Base-by-base conservation (phyloP, 139 green algal genomes). In the Coelastrella sp. region DNA sequence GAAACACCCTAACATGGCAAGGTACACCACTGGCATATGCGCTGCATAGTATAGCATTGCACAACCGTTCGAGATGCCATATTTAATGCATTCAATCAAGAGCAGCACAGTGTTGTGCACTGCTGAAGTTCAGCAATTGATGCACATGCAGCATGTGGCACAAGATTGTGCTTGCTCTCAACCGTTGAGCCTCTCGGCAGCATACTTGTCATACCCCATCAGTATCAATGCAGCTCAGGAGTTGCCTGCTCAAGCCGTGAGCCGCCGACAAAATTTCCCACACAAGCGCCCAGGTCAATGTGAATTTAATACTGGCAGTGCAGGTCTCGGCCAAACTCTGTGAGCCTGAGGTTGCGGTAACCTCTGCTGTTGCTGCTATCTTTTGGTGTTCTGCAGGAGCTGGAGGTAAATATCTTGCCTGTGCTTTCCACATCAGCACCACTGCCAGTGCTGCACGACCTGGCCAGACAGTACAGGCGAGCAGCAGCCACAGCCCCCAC, bases 401-500 rank as follows among this genome's bases (percentile, higher is more conserved):
- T 88, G 35, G 84, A 88, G 68, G 14, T 12, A 5, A 58, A 70
- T 12, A 24, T 88, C 0, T 19, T 88, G 8, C 84, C 84, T 10
- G 66, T 12, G 7, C 66, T 88, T 49, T 59, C 84, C 24, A n/a
- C 35, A 19, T 35, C 25, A 7, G 22, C 25, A 9, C 22, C 11
- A n/a, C 66, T 70, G 27, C 68, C 49, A n/a, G 17, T n/a, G 17
- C 82, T 61, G 7, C 11, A 15, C 5, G 6, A 61, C 8, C 82
- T 87, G 25, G 82, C 82, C 27, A 61, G 25, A 63, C 25, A 25
- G 15, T 87, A 87, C 82, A 78, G 63, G 25, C 58, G 25, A 7
- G 49, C 84, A 70, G 84, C 84, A 88, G 68, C 84, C 66, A 75
- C 84, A 72, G 84, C 84, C 70, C 84, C 84, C 66, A 88, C 66